Evolutionary conservation across 805 yeast genomes (phyloP).

Genomic region (Schizosaccharomyces osmophilus): DNA sequence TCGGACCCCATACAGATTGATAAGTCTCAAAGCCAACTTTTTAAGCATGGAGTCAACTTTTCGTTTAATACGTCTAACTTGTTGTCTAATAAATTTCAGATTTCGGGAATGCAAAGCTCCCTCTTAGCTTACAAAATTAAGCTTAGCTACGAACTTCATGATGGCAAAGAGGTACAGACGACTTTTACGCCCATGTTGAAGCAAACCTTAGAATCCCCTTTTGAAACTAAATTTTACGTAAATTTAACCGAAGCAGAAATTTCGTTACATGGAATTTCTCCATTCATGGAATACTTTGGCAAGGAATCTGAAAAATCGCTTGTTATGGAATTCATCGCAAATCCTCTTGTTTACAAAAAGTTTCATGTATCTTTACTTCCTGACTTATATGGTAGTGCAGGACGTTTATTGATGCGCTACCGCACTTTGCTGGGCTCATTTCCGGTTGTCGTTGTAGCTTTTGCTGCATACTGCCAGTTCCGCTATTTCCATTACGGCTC

Average conservation of each 20-base stretch:
- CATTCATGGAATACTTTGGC: conserved; percentile 23
- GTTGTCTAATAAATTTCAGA: conserved; percentile 13
- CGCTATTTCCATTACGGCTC: conserved; percentile 17
- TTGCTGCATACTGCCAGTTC: conserved; percentile 33
- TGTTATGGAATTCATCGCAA: conserved; percentile 13
- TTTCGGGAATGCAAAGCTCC: conserved; percentile 37
- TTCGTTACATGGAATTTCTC: conserved; percentile 40
- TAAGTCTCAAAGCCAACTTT: background rate
- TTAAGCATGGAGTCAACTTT: background rate
- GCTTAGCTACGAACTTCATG: conserved; percentile 2
- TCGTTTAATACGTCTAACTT: background rate
- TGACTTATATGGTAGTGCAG: conserved; percentile 36
- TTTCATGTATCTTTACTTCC: conserved; percentile 15
- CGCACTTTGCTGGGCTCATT: conserved; percentile 49
- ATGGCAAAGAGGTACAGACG: background rate
- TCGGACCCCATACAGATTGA: background rate
- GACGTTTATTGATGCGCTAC: conserved; percentile 47
- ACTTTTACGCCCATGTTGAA: conserved; percentile 38
- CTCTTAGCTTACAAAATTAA: conserved; percentile 27
- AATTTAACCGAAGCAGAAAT: conserved; percentile 18
- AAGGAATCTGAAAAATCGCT: conserved; percentile 6
- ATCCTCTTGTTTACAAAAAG: conserved; percentile 8
- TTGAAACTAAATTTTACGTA: conserved; percentile 61
- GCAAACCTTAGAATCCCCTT: conserved; percentile 39
- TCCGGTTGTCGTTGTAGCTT: conserved; percentile 34